Percentiles rank a stretch among this genome's conserved stretches.
Conservation (phyloP, 2,329 filamentous ascomycete species). For the Truncatella angustata region DNA sequence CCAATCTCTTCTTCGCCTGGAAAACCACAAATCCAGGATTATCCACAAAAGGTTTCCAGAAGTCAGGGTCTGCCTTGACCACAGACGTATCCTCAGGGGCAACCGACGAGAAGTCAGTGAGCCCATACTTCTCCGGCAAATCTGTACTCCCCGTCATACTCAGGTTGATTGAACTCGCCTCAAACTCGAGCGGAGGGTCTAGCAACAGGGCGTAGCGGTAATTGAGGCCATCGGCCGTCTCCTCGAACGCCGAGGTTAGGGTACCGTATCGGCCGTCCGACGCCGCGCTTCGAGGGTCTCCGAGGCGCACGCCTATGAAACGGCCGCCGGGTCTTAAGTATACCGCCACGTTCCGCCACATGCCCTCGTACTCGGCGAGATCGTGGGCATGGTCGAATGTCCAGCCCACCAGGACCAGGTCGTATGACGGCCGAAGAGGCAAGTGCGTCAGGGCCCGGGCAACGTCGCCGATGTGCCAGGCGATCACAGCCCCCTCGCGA, state of each 20-base stretch:
- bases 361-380: conserved; percentile 13
- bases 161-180: conserved; percentile 17
- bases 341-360: conserved; percentile 13
- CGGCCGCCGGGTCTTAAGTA: conserved; percentile 17
- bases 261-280: background rate
- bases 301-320: conserved; percentile 16
- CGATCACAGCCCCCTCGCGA: conserved; percentile 1
- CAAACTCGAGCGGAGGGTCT: conserved; percentile 16
- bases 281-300: conserved; percentile 7
- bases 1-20: conserved; percentile 11
- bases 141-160: conserved; percentile 20
- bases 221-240: conserved; percentile 18
- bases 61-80: conserved; percentile 19
- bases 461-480: conserved; percentile 14
- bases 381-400: conserved; percentile 15
- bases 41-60: conserved; percentile 22
- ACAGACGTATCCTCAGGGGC: conserved; percentile 18
- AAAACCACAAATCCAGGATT: conserved; percentile 18
- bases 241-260: conserved; percentile 6
- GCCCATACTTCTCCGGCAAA: conserved; percentile 20
- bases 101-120: conserved; percentile 19
- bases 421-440: conserved; percentile 13
- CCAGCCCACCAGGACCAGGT: conserved; percentile 19
- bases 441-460: conserved; percentile 12
- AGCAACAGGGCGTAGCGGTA: conserved; percentile 15